Evolutionary conservation across 495 filamentous ascomycete genomes (phyloP), one percentile per base, ranked within the genome.

Genomic region (Melanomma pulvis-pyrius): DNA sequence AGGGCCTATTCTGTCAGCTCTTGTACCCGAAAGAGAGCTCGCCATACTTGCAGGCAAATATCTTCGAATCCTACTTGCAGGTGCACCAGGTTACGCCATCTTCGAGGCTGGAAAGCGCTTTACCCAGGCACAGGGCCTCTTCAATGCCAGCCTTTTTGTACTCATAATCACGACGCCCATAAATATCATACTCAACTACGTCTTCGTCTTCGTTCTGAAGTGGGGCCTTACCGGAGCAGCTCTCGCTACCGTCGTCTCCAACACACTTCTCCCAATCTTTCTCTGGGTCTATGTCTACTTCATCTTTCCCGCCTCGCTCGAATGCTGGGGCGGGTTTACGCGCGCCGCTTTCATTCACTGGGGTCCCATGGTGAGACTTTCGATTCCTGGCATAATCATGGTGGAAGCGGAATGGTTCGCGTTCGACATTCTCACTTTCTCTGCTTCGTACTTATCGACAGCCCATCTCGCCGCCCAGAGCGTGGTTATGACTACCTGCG

Each of bases 101-200:
- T 75, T 75, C 36, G 73, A 75, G 50, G 60, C 68, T 8, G 69
- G 68, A n/a, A 75, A 75, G 63, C 48, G 68, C 12, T 75, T 72
- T 49, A 61, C 66, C 22, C 72, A 75, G 36, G 71, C 73, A 2
- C 72, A 75, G 59, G 71, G 71, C 19, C 44, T 69, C 2, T 75
- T 75, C 61, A 72, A 63, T 12, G 67, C 71, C 3, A 52, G 32
- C 2, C 49, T 75, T 2, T 60, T 54, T 46, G 68, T 74, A 13
- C 54, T 75, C 6, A 9, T 75, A 9, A 47, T 74, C 22, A 50
- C 29, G 4, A 51, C 69, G 7, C 73, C 72, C 8, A n/a, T 74
- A 4, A 75, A 75, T 54, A 41, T 69, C 46, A 32, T 73, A 7
- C 47, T 75, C 8, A 70, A 72, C 48, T 73, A 67, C 56, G 26